These are phyloP conservation scores for Neopestalotiopsis sp. DNA, from an alignment of 2,329 filamentous ascomycete species.

Conservation along the genomic window DNA sequence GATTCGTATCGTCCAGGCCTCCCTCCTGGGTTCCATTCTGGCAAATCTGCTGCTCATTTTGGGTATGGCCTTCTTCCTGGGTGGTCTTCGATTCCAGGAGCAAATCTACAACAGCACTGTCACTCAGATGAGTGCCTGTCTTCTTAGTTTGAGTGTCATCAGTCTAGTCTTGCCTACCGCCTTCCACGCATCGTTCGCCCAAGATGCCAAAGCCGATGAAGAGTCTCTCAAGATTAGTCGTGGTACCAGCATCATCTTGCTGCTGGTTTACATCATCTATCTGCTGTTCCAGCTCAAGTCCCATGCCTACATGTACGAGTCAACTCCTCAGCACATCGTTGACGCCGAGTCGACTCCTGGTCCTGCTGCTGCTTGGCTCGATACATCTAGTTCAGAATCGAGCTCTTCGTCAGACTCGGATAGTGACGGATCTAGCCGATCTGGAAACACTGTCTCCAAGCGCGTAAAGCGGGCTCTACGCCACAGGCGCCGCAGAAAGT, in stretches of 20 bases:
- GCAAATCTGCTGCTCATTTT: conserved; percentile 87
- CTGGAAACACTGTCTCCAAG: conserved; percentile 69
- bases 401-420: conserved; percentile 67
- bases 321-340: conserved; percentile 89
- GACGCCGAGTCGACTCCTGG: conserved; percentile 90
- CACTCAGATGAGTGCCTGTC: conserved; percentile 93
- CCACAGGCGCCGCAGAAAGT: conserved; percentile 75
- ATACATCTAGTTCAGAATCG: conserved; percentile 66
- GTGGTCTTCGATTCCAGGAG: conserved; percentile 85
- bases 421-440: conserved; percentile 69
- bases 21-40: conserved; percentile 85
- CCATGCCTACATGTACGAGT: conserved; percentile 89
- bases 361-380: conserved; percentile 80
- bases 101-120: conserved; percentile 96
- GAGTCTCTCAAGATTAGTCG: conserved; percentile 85
- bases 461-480: conserved; percentile 78
- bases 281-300: conserved; percentile 91
- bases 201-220: conserved; percentile 64
- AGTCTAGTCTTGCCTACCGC: conserved; percentile 88
- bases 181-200: conserved; percentile 85
- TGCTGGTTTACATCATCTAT: conserved; percentile 83
- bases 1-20: conserved; percentile 91
- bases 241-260: conserved; percentile 82
- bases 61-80: conserved; percentile 89
- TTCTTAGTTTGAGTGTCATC: conserved; percentile 88